Base-by-base conservation (phyloP, 306 rosid species). In the Argentina anserina region DNA sequence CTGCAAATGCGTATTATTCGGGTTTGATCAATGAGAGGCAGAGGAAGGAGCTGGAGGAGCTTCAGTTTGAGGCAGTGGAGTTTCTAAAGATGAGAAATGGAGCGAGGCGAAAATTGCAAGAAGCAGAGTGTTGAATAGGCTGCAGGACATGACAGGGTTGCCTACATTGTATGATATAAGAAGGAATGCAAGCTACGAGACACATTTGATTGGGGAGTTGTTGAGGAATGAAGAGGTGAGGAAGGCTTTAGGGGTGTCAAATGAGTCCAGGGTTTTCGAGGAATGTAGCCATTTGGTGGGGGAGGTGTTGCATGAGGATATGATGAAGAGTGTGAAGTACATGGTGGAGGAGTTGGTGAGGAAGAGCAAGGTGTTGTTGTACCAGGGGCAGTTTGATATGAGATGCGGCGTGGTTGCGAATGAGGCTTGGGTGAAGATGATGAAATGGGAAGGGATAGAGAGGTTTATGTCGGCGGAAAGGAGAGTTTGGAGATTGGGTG, bases 21-120 rank as follows among this genome's bases (percentile, higher is more conserved):
- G 96, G 97, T 8, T 70, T 89, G 71, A 86, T 92, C 74, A 82
- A 92, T 26, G 89, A 86, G 68, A 82, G 55, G 78, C 96, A 92
- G 52, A 89, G 26, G 72, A 40, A 7, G 21, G 84, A 81, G 74
- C 10, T 89, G 83, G 96, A 84, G 76, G 74, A 81, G 45, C 78
- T 47, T 60, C 97, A 92, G 65, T 1, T 67, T 28, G 87, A 88
- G 52, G 93, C 89, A 12, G 72, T 88, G 39, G 20, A 33, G 21
- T 61, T 89, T 28, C 60, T 9, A 62, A 69, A 13, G n/a, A 6
- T 11, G 78, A 73, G 67, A 86, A 81, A 62, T 89, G 97, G 93
- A 77, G 76, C 9, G 80, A 63, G 17, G 96, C 96, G 3, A 72
- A 83, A 0, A 50, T 64, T n/a, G 90, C 88, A 1, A 86, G 93